Conservation (phyloP, 805 yeast species). For the Suhomyces prunicola region DNA sequence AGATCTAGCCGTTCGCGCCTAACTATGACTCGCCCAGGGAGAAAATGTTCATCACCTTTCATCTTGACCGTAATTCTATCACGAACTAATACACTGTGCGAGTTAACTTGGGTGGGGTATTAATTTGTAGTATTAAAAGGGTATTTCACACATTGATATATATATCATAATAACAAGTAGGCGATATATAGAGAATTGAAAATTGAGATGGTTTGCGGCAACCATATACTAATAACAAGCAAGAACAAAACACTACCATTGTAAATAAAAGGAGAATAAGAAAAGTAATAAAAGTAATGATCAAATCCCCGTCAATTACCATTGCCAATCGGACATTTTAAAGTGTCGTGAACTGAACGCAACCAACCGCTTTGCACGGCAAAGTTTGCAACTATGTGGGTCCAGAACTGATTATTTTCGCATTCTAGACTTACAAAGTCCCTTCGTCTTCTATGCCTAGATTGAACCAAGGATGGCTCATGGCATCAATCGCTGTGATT, state of each 20-base stretch:
- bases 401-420: too few species aligned
- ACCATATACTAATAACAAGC: neutral
- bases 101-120: too few species aligned
- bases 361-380: neutral
- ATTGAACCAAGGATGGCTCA: slow-evolving; percentile 48
- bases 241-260: neutral
- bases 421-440: slow-evolving; percentile 15
- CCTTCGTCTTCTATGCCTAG: slow-evolving; percentile 48
- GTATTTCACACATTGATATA: neutral
- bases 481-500: slow-evolving; percentile 39
- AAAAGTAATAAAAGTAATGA: neutral
- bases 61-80: neutral
- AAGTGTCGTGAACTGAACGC: neutral
- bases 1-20: neutral
- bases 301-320: neutral
- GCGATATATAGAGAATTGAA: neutral
- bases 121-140: neutral
- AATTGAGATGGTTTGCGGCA: neutral
- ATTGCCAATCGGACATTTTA: neutral
- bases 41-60: neutral
- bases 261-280: neutral
- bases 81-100: too few species aligned
- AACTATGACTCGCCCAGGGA: neutral
- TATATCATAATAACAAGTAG: neutral
- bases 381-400: neutral